Evolutionary conservation across 2,329 filamentous ascomycete genomes (phyloP).

Genomic region (Botryotinia convoluta): DNA sequence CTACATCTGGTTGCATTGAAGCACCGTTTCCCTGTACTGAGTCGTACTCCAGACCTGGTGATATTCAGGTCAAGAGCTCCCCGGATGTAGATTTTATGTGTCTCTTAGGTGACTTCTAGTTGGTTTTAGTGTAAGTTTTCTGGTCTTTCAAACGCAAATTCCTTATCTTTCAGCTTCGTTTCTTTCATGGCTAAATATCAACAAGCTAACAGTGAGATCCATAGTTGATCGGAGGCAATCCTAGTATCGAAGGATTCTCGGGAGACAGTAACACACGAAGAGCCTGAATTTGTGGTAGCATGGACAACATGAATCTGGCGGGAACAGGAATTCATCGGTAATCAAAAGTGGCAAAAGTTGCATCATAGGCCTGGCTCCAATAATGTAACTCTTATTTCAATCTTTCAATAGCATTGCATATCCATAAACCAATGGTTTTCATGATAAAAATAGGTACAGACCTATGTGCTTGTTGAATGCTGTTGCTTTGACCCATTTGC

Average conservation of each 20-base stretch:
- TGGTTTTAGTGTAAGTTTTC: not conserved
- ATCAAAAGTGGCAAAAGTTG: not conserved
- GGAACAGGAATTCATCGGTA: not conserved
- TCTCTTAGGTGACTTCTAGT: not conserved
- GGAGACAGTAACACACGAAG: not conserved
- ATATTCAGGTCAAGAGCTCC: not conserved
- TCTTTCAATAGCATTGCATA: not conserved
- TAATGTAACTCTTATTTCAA: not conserved
- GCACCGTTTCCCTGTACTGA: not conserved
- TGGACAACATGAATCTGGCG: not conserved
- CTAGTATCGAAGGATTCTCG: not conserved
- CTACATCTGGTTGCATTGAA: not conserved
- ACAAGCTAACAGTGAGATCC: not conserved
- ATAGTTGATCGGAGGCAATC: not conserved
- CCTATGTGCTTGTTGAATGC: not conserved
- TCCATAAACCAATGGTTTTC: accelerated
- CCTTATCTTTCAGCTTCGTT: not conserved
- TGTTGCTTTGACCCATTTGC: not conserved
- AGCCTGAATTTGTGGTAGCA: not conserved
- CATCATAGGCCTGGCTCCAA: not conserved
- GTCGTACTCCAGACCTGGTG: not conserved
- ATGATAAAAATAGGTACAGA: not conserved
- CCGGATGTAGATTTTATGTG: not conserved
- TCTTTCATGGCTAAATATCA: not conserved
- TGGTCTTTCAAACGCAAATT: not conserved